Base-by-base conservation (phyloP, 2,329 filamentous ascomycete genomes). In the Nothomitra cinnamomea region DNA sequence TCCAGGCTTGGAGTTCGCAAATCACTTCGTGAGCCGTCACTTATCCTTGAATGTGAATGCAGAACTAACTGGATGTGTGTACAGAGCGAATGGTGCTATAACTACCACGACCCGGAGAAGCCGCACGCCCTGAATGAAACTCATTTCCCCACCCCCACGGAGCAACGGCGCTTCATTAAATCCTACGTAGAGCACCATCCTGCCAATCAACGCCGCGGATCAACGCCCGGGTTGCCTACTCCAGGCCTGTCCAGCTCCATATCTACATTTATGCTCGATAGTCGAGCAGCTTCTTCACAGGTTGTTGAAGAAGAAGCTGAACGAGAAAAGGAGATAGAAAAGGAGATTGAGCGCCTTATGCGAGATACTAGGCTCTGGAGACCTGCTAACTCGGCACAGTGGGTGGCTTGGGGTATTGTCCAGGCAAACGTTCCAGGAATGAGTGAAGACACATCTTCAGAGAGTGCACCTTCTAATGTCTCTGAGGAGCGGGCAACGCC, bases 351-450 rank as follows among this genome's bases (percentile, higher is more conserved):
- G 50, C 76, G 79, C 52, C 72, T 98, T 25, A 71, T 92, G 62
- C 78, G 82, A 41, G 88, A 96, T 69, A 82, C 87, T 1, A 74
- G 80, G 15, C 72, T 94, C 47, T 98, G 92, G 92, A 80, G 92
- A 2, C 73, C 86, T 0, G 86, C 87, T 40, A 94, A 92, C 68
- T 88, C 83, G 36, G 87, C 87, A 1, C 80, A 85, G 68, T 98
- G 92, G 92, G 79, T 94, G 22, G 86, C 88, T 1, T 98, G 92
- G 92, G 92, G 92, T 22, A 87, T 96, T 57, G 85, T 98, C 52
- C 92, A 98, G 69, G 90, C 92, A 49, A 89, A 92, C 64, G 75
- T 94, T 1, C 81, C 86, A 0, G 86, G 22, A 13, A 38, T 54
- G 25, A 36, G 10, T 2, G 52, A 19, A 12, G 25, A 49, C 15